A percentile compares a stretch with the other conserved stretches of the same genome.
These are phyloP conservation scores for Leishmania amazonensis DNA, from an alignment of 208 protist species.

Conservation along the genomic window DNA sequence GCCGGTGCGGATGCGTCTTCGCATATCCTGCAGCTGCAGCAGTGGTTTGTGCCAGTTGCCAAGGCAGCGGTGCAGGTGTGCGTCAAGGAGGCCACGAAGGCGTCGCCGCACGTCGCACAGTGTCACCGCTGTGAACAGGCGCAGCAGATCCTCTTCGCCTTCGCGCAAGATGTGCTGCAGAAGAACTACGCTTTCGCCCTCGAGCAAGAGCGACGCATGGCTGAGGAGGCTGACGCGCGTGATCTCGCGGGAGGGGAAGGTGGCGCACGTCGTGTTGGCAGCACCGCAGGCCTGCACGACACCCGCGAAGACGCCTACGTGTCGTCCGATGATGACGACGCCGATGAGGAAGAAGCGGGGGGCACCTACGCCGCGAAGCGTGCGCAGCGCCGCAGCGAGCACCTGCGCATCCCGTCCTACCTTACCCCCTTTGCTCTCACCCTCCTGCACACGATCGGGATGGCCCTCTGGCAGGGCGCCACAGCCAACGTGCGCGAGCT, in stretches of 20 bases:
- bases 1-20: constrained; percentile 2
- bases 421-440: constrained; percentile 72
- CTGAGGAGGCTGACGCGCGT: constrained; percentile 29
- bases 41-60: constrained; percentile 41
- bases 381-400: background rate
- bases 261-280: background rate
- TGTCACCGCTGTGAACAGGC: constrained; percentile 18
- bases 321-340: constrained; percentile 24
- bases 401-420: constrained; percentile 29
- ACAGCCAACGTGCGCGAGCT: constrained; percentile 16
- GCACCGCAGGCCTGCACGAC: background rate
- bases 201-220: constrained; percentile 56
- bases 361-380: background rate
- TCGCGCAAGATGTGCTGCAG: constrained; percentile 87
- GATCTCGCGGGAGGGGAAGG: background rate
- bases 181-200: constrained; percentile 79
- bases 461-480: constrained; percentile 36
- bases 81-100: constrained; percentile 6
- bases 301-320: constrained; percentile 38
- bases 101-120: background rate
- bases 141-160: constrained; percentile 58
- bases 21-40: constrained; percentile 36
- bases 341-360: constrained; percentile 6
- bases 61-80: constrained; percentile 35
- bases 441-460: constrained; percentile 48